Percentiles rank a stretch among this genome's conserved stretches.
phyloP scores from a whole-genome alignment of 176 grass and related monocot species.

The Cenchrus americanus region DNA sequence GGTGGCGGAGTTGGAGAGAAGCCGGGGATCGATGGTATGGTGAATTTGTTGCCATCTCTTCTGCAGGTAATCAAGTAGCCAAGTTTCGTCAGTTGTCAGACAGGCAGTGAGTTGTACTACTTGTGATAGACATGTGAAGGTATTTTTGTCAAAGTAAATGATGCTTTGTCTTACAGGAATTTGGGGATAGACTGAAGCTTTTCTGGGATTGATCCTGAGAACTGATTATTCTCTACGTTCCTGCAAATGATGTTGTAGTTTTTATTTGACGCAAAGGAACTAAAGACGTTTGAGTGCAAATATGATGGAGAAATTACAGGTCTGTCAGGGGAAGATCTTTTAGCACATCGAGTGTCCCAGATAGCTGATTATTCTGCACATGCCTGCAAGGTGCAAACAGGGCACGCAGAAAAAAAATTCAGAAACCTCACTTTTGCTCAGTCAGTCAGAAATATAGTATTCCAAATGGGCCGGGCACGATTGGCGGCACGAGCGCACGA shows the following conservation, averaged over 20 bases:
- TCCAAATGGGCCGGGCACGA: no score
- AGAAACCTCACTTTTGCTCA: background rate
- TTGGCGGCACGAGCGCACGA: no score
- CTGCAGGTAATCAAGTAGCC: constrained; percentile 35
- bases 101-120: background rate
- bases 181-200: constrained; percentile 58
- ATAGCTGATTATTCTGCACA: constrained; percentile 59
- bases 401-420: background rate
- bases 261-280: background rate
- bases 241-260: constrained; percentile 22
- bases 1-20: constrained; percentile 11
- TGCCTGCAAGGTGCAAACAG: constrained; percentile 47
- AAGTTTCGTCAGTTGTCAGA: constrained; percentile 29
- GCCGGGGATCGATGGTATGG: constrained; percentile 18
- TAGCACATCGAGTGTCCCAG: constrained; percentile 58
- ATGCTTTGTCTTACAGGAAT: constrained; percentile 55
- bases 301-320: constrained; percentile 47
- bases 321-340: constrained; percentile 63
- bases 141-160: background rate
- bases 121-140: background rate
- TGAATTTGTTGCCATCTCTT: constrained; percentile 57
- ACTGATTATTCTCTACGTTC: constrained; percentile 68
- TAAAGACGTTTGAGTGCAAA: background rate
- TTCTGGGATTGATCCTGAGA: constrained; percentile 54
- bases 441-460: background rate